Percentiles rank a stretch among this genome's conserved stretches.
These are phyloP conservation scores for Fusarium heterosporum DNA, from an alignment of 2,329 filamentous ascomycete species.

Conservation along the genomic window DNA sequence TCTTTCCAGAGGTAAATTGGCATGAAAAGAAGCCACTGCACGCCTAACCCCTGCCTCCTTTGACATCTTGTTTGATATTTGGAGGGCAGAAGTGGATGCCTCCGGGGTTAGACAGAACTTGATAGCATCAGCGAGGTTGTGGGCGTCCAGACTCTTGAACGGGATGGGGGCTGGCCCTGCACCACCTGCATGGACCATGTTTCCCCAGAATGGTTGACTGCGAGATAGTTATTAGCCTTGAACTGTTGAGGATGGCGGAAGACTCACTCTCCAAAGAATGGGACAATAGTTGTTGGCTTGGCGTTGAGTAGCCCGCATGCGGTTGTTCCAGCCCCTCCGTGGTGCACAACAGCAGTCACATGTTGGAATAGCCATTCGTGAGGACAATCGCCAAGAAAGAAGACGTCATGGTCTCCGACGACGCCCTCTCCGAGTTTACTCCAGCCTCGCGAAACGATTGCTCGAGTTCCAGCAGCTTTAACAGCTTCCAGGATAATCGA, in stretches of 20 bases:
- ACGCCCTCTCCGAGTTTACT: conserved; percentile 50
- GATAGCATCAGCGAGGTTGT: conserved; percentile 30
- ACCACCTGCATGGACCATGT: conserved; percentile 30
- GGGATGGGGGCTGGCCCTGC: conserved; percentile 31
- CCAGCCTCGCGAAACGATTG: neutral
- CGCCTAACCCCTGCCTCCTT: conserved; percentile 29
- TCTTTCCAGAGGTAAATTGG: conserved; percentile 32
- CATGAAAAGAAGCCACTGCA: conserved; percentile 41
- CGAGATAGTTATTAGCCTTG: neutral
- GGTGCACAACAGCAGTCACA: neutral
- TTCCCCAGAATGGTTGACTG: conserved; percentile 38
- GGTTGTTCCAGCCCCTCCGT: conserved; percentile 3
- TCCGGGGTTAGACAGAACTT: conserved; percentile 14
- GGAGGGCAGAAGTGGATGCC: conserved; percentile 18
- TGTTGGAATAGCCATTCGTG: conserved; percentile 4
- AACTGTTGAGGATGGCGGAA: fast-evolving
- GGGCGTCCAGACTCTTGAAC: conserved; percentile 17
- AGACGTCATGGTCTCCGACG: neutral
- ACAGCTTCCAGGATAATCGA: neutral
- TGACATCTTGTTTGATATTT: conserved; percentile 30
- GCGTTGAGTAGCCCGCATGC: neutral
- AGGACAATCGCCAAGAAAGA: neutral
- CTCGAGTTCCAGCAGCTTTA: neutral
- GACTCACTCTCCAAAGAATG: neutral
- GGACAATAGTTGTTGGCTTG: neutral